phyloP scores from a whole-genome alignment of 306 rosid species.

The Benincasa hispida region DNA sequence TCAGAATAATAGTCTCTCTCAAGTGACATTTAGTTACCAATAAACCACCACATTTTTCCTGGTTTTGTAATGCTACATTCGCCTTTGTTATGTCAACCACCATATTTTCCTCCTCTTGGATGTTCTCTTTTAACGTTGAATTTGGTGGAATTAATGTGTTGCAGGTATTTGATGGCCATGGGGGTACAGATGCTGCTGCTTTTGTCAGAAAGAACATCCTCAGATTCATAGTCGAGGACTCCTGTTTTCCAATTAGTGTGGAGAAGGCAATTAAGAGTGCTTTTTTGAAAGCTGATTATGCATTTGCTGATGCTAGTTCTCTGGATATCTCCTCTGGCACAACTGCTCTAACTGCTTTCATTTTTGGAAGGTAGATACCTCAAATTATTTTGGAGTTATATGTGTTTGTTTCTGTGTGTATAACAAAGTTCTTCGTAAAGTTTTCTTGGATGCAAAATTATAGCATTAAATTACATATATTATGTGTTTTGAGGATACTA shows the following conservation, averaged over 20 bases:
- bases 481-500: not conserved
- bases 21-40: not conserved
- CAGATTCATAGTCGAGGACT: conserved; percentile 54
- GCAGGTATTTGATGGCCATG: conserved; percentile 86
- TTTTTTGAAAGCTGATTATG: conserved; percentile 61
- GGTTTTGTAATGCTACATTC: not conserved
- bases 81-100: too few relatives aligned
- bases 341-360: conserved; percentile 60
- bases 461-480: not conserved
- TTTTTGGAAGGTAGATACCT: conserved; percentile 41
- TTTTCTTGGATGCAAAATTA: not conserved
- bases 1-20: not conserved
- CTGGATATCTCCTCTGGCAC: conserved; percentile 83
- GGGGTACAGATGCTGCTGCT: conserved; percentile 66
- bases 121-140: not conserved
- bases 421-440: not conserved
- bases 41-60: not conserved
- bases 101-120: not conserved
- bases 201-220: conserved; percentile 63
- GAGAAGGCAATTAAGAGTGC: conserved; percentile 61
- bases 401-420: not conserved
- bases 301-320: conserved; percentile 61
- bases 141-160: conserved; percentile 3
- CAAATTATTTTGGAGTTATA: not conserved
- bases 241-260: conserved; percentile 41